Percentiles rank a stretch among this genome's conserved stretches.
phyloP scores from a whole-genome alignment of 2,329 filamentous ascomycete species.

The Aspergillus amoenus region DNA sequence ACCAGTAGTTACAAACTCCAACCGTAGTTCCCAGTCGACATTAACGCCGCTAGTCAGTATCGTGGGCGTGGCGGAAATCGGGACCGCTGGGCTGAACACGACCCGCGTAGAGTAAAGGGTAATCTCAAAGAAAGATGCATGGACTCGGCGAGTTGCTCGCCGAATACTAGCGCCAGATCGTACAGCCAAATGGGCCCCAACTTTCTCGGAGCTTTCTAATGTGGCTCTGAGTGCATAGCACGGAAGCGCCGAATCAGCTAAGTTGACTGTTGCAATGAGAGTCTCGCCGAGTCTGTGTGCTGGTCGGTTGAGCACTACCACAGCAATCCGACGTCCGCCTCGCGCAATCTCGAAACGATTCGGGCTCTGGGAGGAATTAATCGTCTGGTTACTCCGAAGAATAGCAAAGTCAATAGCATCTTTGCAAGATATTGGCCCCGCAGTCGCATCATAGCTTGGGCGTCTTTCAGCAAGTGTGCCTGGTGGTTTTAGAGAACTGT shows the following conservation, averaged over 20 bases:
- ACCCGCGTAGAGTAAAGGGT: constrained; percentile 77
- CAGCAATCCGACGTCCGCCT: constrained; percentile 85
- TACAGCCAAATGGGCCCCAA: constrained; percentile 77
- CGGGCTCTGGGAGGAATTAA: constrained; percentile 71
- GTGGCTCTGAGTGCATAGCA: constrained; percentile 83
- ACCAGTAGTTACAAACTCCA: constrained; percentile 87
- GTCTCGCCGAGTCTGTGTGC: constrained; percentile 87
- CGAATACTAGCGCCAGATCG: constrained; percentile 83
- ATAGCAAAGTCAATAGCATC: constrained; percentile 91
- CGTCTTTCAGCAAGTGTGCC: constrained; percentile 70
- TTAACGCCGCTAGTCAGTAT: constrained; percentile 88
- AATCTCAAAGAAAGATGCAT: constrained; percentile 76
- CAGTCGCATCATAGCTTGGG: constrained; percentile 50
- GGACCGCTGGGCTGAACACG: constrained; percentile 80
- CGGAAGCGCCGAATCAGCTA: constrained; percentile 71
- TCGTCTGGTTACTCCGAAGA: constrained; percentile 71
- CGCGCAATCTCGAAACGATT: constrained; percentile 95
- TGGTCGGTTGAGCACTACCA: constrained; percentile 83
- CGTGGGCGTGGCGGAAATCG: constrained; percentile 78
- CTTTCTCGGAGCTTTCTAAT: constrained; percentile 81
- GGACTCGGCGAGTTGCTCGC: constrained; percentile 78
- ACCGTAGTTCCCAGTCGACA: constrained; percentile 81
- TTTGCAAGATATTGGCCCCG: constrained; percentile 64
- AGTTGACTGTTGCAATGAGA: constrained; percentile 81
- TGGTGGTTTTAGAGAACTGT: constrained; percentile 59